Evolutionary conservation across 2,329 filamentous ascomycete genomes (phyloP).

Genomic region (Onygena corvina): DNA sequence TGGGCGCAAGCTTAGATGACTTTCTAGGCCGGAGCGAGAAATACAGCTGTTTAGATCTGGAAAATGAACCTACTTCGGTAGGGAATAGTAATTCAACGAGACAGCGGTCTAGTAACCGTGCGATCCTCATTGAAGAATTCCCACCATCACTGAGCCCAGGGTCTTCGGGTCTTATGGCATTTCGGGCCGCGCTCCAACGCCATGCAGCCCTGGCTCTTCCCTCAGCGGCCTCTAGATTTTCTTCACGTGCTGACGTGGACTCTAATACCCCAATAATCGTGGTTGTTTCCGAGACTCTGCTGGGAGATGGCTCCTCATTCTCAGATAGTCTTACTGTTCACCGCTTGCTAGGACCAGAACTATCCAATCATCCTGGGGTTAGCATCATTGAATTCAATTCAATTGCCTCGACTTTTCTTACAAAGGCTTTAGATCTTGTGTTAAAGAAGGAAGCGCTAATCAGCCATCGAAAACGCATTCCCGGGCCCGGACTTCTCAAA

Average conservation of each 20-base stretch:
- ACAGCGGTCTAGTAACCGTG: conserved; percentile 31
- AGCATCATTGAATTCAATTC: conserved; percentile 84
- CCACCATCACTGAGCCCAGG: conserved; percentile 60
- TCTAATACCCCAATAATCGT: conserved; percentile 64
- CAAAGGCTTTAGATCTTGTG: conserved; percentile 70
- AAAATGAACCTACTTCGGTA: conserved; percentile 10
- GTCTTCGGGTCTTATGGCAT: conserved; percentile 53
- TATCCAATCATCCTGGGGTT: conserved; percentile 67
- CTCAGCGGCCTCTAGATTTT: conserved; percentile 35
- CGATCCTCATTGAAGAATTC: conserved; percentile 72
- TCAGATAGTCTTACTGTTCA: conserved; percentile 90
- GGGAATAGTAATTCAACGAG: conserved; percentile 2
- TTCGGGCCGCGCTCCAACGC: conserved; percentile 62
- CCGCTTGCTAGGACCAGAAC: conserved; percentile 72
- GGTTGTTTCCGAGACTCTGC: conserved; percentile 78
- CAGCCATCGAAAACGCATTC: conserved; percentile 56
- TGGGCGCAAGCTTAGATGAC: conserved; percentile 76
- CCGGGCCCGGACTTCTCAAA: conserved; percentile 66
- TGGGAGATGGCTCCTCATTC: conserved; percentile 72
- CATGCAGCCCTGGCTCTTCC: conserved; percentile 60
- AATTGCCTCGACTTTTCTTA: conserved; percentile 72
- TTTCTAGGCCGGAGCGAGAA: conserved; percentile 73
- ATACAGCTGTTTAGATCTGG: conserved; percentile 58
- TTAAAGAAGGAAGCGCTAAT: conserved; percentile 74
- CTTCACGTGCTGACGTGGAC: conserved; percentile 23